Evolutionary conservation across 495 filamentous ascomycete species (phyloP).

Genomic region (Aspergillus egyptiacus): DNA sequence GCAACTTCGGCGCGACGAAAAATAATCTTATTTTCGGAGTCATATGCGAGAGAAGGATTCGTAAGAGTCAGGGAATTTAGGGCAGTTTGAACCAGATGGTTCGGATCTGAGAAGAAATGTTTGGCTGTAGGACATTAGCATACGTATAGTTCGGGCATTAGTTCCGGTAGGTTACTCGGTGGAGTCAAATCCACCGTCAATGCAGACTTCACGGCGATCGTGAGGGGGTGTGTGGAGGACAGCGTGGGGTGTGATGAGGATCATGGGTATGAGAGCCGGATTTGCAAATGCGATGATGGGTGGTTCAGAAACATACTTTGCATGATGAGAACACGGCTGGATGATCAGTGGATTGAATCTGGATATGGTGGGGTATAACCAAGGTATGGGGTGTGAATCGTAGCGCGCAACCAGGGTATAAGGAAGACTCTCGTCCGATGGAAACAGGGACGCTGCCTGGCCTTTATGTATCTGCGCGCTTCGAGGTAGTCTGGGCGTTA

Average conservation of each 20-base stretch:
- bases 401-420: neutral
- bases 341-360: too few species aligned
- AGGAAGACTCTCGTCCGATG: neutral
- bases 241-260: neutral
- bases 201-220: slow-evolving; percentile 3
- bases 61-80: slow-evolving; percentile 72
- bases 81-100: slow-evolving; percentile 69
- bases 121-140: slow-evolving; percentile 46
- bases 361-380: slow-evolving; percentile 7
- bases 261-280: too few species aligned
- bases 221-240: neutral
- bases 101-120: slow-evolving; percentile 89
- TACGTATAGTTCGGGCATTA: slow-evolving; percentile 3
- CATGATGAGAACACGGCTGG: too few species aligned
- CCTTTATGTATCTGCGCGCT: slow-evolving; percentile 8
- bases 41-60: slow-evolving; percentile 80
- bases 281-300: too few species aligned
- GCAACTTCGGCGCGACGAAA: slow-evolving; percentile 61
- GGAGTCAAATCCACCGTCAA: slow-evolving; percentile 12
- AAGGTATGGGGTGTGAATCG: neutral
- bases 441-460: neutral
- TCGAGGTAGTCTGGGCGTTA: slow-evolving; percentile 10
- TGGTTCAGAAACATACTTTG: too few species aligned
- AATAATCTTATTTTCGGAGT: slow-evolving; percentile 76
- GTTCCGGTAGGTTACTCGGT: slow-evolving; percentile 3